Conservation (phyloP, 805 yeast species). For the Ogataea naganishii region DNA sequence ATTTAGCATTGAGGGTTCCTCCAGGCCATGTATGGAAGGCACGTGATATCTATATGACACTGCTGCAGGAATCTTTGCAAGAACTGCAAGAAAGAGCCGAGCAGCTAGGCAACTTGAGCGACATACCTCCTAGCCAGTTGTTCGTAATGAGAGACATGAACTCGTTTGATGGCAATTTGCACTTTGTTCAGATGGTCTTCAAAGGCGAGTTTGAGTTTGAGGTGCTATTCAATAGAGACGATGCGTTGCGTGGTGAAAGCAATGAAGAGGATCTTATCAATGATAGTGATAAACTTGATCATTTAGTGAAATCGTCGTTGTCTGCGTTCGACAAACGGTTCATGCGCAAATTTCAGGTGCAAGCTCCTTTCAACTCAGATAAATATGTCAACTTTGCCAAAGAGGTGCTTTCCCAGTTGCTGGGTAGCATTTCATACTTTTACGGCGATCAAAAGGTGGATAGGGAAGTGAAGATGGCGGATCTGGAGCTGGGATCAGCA, state of each 20-base stretch:
- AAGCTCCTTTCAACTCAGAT: slow-evolving; percentile 41
- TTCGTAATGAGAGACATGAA: slow-evolving; percentile 52
- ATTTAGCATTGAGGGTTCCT: slow-evolving; percentile 63
- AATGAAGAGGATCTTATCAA: slow-evolving; percentile 30
- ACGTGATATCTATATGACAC: slow-evolving; percentile 59
- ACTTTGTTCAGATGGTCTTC: slow-evolving; percentile 69
- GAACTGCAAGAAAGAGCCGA: slow-evolving; percentile 26
- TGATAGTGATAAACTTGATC: slow-evolving; percentile 25
- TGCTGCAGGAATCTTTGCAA: slow-evolving; percentile 63
- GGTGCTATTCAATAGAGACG: slow-evolving; percentile 45
- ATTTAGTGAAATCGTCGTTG: slow-evolving; percentile 24
- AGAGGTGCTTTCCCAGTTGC: slow-evolving; percentile 69
- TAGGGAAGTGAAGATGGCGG: slow-evolving; percentile 56
- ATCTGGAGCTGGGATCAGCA: too few species aligned
- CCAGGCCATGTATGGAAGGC: slow-evolving; percentile 71
- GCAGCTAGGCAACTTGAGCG: slow-evolving; percentile 7
- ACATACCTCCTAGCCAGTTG: slow-evolving; percentile 38
- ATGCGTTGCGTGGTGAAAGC: too few species aligned
- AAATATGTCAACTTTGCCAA: slow-evolving; percentile 54
- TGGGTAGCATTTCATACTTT: slow-evolving; percentile 88
- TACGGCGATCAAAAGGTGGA: slow-evolving; percentile 81
- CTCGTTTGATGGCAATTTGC: slow-evolving; percentile 65
- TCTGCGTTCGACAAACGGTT: slow-evolving; percentile 45
- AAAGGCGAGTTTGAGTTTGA: slow-evolving; percentile 72
- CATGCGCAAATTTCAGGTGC: slow-evolving; percentile 35